Percentiles rank a stretch among this genome's conserved stretches.
Evolutionary conservation across 2,329 filamentous ascomycete species (phyloP).

Genomic region (Akanthomyces muscarius): DNA sequence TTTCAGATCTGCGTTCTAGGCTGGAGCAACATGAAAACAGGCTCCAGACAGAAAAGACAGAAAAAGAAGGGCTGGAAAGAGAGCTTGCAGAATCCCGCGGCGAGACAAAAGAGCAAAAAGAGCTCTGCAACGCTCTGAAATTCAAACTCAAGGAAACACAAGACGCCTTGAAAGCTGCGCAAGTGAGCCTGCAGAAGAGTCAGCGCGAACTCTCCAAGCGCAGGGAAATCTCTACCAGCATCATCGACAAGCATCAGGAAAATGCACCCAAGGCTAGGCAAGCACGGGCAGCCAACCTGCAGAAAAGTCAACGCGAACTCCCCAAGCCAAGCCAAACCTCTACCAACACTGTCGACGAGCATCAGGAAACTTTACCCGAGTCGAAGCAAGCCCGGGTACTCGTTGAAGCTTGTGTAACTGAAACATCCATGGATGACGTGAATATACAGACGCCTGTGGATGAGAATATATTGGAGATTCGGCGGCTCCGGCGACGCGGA

Average conservation of each 20-base stretch:
- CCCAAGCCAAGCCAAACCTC: slow-evolving; percentile 2
- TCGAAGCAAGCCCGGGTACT: background rate
- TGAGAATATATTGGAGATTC: slow-evolving; percentile 38
- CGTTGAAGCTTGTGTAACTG: background rate
- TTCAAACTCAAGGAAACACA: slow-evolving; percentile 67
- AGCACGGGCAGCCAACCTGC: slow-evolving; percentile 56
- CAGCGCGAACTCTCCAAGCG: slow-evolving; percentile 34
- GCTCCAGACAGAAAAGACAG: slow-evolving; percentile 39
- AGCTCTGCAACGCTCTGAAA: slow-evolving; percentile 65
- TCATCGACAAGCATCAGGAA: background rate
- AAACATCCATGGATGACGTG: slow-evolving; percentile 34
- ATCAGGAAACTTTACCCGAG: background rate
- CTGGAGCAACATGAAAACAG: slow-evolving; percentile 36
- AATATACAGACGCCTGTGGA: slow-evolving; percentile 46
- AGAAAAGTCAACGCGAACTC: slow-evolving; percentile 48
- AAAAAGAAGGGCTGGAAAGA: slow-evolving; percentile 43
- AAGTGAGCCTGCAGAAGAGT: slow-evolving; percentile 64
- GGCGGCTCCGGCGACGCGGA: slow-evolving; percentile 52
- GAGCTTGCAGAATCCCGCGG: slow-evolving; percentile 57
- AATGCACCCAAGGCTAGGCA: background rate
- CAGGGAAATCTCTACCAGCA: background rate
- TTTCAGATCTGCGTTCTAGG: slow-evolving; percentile 37
- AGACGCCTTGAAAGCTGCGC: background rate
- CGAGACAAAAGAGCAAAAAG: slow-evolving; percentile 62
- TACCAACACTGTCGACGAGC: background rate